Evolutionary conservation across 257 asterid genomes (phyloP), one percentile per base, ranked within the genome.

Genomic region (Solanum gracilifrons): DNA sequence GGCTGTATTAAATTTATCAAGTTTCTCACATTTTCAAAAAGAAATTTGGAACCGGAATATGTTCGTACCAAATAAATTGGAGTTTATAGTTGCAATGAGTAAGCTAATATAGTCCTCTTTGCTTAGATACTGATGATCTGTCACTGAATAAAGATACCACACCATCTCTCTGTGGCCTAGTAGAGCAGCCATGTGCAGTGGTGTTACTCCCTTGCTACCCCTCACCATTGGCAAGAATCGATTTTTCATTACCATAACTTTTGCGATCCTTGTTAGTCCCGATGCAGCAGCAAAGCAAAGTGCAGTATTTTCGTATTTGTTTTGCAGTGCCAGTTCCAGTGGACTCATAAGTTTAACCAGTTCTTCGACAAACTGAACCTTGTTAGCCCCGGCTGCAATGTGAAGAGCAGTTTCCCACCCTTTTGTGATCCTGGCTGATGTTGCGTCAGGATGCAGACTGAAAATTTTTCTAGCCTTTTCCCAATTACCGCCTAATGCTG

Each of bases 221-320:
- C 92, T 90, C 6, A 88, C 80, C 84, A 88, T 85, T 29, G 92
- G 90, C 84, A 90, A 35, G 68, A 6, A 6, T 5, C 16, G 83
- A 86, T 85, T 87, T 86, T 88, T 90, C 46, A 16, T 74, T 62
- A 90, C 92, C 92, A 90, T 88, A 39, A 84, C 86, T 60, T 87
- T 79, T 66, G 92, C 92, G 3, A 90, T 77, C 48, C 77, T 80
- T n/a, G 89, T 85, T 9, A 85, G 75, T 62, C 92, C 92, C 1
- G 92, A 88, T 7, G 92, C 92, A 85, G 92, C 92, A 31, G 92
- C 92, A 69, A 88, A 88, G 87, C 92, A 90, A 48, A 90, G 91
- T 7, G 91, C 92, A 4, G 92, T 90, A 68, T 90, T 90, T 12
- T 85, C 90, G 69, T 87, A 87, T 33, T 90, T 90, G 90, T 88